Conservation (phyloP, 345 rosid genomes). For the Bruguiera parviflora region DNA sequence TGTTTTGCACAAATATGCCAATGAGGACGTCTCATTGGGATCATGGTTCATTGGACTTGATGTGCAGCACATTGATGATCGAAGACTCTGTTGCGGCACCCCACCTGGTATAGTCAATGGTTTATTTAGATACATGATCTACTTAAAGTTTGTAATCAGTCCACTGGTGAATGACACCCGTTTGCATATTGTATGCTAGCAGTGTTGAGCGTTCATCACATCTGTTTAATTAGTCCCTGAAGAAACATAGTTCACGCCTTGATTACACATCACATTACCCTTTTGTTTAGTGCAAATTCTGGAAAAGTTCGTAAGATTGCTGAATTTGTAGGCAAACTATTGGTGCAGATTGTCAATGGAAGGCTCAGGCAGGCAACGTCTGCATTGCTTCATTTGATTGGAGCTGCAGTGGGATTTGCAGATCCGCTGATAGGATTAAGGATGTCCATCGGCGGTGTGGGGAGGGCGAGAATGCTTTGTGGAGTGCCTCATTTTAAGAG, state of each 20-base stretch:
- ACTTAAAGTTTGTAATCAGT: background rate
- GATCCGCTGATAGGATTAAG: conserved; percentile 77
- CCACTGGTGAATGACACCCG: no score
- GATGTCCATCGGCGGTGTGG: conserved; percentile 93
- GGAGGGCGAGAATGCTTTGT: conserved; percentile 83
- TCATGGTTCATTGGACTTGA: conserved; percentile 99
- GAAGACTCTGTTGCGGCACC: conserved; percentile 94
- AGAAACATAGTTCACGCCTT: no score
- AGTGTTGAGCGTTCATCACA: no score
- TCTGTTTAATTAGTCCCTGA: no score
- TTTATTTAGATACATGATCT: background rate
- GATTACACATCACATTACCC: background rate
- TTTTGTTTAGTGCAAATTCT: conserved; percentile 7
- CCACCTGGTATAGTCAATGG: conserved; percentile 70
- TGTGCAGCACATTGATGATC: conserved; percentile 82
- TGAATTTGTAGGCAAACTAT: no score
- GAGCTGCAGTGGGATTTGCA: conserved; percentile 97
- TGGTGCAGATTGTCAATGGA: conserved; percentile 87
- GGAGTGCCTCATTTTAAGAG: conserved; percentile 68
- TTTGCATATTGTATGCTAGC: no score
- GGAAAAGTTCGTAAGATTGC: background rate
- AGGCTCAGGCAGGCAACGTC: conserved; percentile 94
- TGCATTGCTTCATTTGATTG: conserved; percentile 96
- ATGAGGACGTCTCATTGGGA: conserved; percentile 95
- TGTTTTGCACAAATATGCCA: conserved; percentile 90